Conservation (phyloP, 2,329 filamentous ascomycete genomes). For the Monosporascus sp. region DNA sequence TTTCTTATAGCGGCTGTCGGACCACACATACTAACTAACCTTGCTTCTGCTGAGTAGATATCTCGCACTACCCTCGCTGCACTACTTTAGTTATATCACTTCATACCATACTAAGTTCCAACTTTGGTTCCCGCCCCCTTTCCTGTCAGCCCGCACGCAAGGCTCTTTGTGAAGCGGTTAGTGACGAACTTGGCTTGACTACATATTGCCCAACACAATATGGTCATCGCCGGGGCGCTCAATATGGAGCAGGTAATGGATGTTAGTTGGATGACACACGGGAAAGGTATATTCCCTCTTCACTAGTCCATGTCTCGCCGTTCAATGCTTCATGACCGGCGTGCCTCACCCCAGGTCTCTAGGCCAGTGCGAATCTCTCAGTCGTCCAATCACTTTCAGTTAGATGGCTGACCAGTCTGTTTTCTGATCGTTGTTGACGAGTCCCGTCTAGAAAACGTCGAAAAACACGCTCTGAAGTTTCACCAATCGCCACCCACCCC, state of each 20-base stretch:
- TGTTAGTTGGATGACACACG: constrained; percentile 84
- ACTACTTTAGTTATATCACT: not conserved
- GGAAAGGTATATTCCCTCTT: constrained; percentile 61
- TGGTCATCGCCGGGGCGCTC: constrained; percentile 1
- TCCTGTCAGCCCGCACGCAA: not conserved
- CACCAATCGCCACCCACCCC: constrained; percentile 17
- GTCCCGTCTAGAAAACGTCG: constrained; percentile 16
- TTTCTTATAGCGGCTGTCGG: not conserved
- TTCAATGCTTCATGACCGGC: not conserved
- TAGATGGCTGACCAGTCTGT: too few species aligned
- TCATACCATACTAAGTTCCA: not conserved
- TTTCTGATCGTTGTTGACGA: too few species aligned
- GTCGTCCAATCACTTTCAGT: too few species aligned
- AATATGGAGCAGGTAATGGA: constrained; percentile 79
- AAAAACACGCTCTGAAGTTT: constrained; percentile 13
- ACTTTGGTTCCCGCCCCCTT: not conserved
- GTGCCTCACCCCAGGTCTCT: too few species aligned
- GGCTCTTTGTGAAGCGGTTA: too few species aligned
- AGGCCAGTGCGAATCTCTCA: too few species aligned
- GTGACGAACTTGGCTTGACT: too few species aligned
- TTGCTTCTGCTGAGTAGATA: not conserved
- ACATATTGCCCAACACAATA: too few species aligned
- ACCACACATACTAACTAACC: not conserved
- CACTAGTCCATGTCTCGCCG: not conserved
- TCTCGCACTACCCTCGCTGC: not conserved